These are phyloP conservation scores for Corynascus novoguineensis DNA, from an alignment of 495 filamentous ascomycete species.

Conservation along the genomic window DNA sequence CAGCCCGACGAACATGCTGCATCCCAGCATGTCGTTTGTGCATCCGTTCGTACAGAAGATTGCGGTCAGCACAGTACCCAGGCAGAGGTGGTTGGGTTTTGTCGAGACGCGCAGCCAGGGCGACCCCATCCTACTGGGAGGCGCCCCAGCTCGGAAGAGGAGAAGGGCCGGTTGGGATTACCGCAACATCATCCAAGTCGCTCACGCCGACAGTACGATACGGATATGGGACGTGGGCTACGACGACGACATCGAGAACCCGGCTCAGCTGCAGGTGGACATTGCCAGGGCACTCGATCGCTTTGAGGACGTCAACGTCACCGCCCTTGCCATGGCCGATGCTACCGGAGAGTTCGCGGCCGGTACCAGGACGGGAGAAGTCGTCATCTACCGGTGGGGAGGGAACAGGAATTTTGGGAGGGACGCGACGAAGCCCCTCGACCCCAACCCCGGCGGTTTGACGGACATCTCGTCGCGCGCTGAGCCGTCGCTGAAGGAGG, in stretches of 20 bases:
- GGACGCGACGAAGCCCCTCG: slow-evolving; percentile 45
- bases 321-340: slow-evolving; percentile 67
- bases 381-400: slow-evolving; percentile 84
- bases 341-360: slow-evolving; percentile 77
- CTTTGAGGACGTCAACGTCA: slow-evolving; percentile 70
- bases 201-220: slow-evolving; percentile 82
- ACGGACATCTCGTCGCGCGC: slow-evolving; percentile 66
- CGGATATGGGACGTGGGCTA: slow-evolving; percentile 87
- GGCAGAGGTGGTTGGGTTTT: slow-evolving; percentile 85
- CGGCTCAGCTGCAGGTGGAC: slow-evolving; percentile 74
- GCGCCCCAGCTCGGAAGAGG: slow-evolving; percentile 42
- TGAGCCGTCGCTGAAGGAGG: slow-evolving; percentile 76
- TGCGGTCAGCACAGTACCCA: slow-evolving; percentile 60
- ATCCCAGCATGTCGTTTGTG: slow-evolving; percentile 73
- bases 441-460: slow-evolving; percentile 56
- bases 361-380: slow-evolving; percentile 73
- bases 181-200: slow-evolving; percentile 73
- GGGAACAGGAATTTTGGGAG: slow-evolving; percentile 51
- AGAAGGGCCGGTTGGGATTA: slow-evolving; percentile 61
- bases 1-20: slow-evolving; percentile 82
- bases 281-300: slow-evolving; percentile 75
- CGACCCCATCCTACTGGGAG: slow-evolving; percentile 54
- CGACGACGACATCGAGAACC: slow-evolving; percentile 89
- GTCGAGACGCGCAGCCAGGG: slow-evolving; percentile 66
- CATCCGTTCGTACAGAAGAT: slow-evolving; percentile 79